Percentiles rank a stretch among this genome's conserved stretches.
Conservation (phyloP, 2,329 filamentous ascomycete species). For the Aureobasidium sp. region DNA sequence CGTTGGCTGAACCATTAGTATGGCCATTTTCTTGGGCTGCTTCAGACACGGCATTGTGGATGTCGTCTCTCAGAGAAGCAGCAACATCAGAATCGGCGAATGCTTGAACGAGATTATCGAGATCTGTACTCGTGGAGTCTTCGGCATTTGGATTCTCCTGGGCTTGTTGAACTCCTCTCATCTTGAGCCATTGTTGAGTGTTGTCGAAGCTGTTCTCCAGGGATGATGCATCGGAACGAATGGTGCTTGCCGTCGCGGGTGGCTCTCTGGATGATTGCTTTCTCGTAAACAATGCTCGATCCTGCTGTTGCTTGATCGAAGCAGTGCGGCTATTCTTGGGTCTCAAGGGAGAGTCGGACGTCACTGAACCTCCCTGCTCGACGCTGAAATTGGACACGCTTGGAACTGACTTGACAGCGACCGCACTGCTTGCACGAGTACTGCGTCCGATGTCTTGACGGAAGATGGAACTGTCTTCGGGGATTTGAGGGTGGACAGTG, state of each 20-base stretch:
- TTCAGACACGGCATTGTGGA: constrained; percentile 59
- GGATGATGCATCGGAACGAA: constrained; percentile 50
- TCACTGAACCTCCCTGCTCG: constrained; percentile 46
- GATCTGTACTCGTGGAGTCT: constrained; percentile 58
- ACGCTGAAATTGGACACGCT: constrained; percentile 72
- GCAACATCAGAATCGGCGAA: constrained; percentile 77
- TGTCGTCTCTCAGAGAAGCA: constrained; percentile 66
- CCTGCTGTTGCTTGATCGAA: constrained; percentile 79
- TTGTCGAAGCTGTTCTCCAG: constrained; percentile 45
- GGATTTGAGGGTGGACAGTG: constrained; percentile 46
- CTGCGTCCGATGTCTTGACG: constrained; percentile 55
- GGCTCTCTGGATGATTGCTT: constrained; percentile 54
- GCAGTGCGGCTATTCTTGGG: constrained; percentile 66
- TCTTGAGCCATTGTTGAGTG: constrained; percentile 52
- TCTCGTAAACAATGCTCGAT: constrained; percentile 81
- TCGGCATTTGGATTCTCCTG: constrained; percentile 61
- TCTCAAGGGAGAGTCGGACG: constrained; percentile 52
- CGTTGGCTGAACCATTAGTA: constrained; percentile 44
- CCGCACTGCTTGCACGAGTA: constrained; percentile 76
- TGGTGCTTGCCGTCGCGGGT: constrained; percentile 34
- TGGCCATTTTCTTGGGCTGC: constrained; percentile 51
- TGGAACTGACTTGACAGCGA: constrained; percentile 82
- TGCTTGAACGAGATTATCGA: constrained; percentile 71
- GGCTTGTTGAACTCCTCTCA: constrained; percentile 46
- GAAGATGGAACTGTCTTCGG: constrained; percentile 47